These are phyloP conservation scores for Vaccinium macrocarpon DNA, from an alignment of 148 eudicot genomes.

Conservation along the genomic window DNA sequence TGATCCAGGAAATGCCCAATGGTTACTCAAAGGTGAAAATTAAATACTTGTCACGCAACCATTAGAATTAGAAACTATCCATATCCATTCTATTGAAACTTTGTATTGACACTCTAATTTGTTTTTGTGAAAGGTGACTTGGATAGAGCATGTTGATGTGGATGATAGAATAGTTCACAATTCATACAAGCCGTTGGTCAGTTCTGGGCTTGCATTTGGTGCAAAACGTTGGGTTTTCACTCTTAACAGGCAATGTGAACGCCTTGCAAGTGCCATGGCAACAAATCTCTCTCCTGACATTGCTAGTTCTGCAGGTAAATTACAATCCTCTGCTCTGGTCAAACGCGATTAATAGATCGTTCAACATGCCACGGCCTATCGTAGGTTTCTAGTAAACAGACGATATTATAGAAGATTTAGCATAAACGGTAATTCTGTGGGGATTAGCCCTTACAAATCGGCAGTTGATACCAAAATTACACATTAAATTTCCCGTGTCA, in stretches of 20 bases:
- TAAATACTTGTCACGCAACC: neutral
- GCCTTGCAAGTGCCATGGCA: constrained; percentile 42
- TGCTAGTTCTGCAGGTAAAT: constrained; percentile 9
- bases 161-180: constrained; percentile 34
- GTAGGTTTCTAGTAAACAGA: too few species aligned
- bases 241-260: constrained; percentile 40
- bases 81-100: neutral
- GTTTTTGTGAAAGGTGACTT: constrained; percentile 36
- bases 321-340: neutral
- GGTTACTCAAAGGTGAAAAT: constrained; percentile 67
- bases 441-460: too few species aligned
- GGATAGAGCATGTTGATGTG: constrained; percentile 64
- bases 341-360: too few species aligned
- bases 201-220: constrained; percentile 46
- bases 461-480: too few species aligned
- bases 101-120: neutral
- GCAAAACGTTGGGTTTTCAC: constrained; percentile 47
- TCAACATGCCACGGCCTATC: too few species aligned
- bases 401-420: too few species aligned
- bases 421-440: too few species aligned
- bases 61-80: neutral
- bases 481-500: too few species aligned
- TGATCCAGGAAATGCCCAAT: constrained; percentile 70
- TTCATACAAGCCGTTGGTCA: constrained; percentile 35
- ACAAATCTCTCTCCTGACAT: constrained; percentile 28